These are phyloP conservation scores for Tilletia indica DNA, from an alignment of 1,284 basidiomycete genomes.

Conservation along the genomic window DNA sequence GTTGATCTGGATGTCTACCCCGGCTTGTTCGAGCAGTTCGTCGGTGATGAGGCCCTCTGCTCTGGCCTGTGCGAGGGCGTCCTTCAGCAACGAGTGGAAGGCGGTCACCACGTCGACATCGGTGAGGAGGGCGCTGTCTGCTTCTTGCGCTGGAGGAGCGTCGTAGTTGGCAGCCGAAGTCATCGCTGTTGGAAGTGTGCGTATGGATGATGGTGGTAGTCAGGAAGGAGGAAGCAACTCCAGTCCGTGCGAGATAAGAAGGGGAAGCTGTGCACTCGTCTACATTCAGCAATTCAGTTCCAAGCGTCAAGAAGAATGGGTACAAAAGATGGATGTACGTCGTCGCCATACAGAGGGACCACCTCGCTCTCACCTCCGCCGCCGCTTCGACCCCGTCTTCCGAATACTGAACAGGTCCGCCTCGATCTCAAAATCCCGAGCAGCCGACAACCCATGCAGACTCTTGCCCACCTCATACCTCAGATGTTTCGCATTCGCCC, in stretches of 20 bases:
- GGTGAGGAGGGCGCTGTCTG: neutral
- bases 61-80: constrained; percentile 71
- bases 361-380: constrained; percentile 19
- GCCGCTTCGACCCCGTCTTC: constrained; percentile 51
- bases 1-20: constrained; percentile 58
- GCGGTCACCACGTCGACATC: constrained; percentile 63
- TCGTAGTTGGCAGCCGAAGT: neutral
- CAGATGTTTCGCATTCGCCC: constrained; percentile 20
- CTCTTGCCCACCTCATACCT: constrained; percentile 53
- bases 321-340: too few relatives aligned
- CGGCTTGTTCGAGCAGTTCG: constrained; percentile 75
- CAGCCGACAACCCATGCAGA: constrained; percentile 49
- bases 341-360: too few relatives aligned
- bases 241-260: too few relatives aligned
- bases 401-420: constrained; percentile 53
- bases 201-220: neutral
- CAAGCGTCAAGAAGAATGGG: too few relatives aligned
- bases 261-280: too few relatives aligned
- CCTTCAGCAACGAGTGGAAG: constrained; percentile 75
- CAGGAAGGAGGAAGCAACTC: too few relatives aligned
- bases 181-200: neutral
- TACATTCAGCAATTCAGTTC: too few relatives aligned
- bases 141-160: neutral
- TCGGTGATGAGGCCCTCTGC: constrained; percentile 69
- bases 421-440: constrained; percentile 54